Conservation (phyloP, 116 monocot species). For the Cymodocea nodosa region DNA sequence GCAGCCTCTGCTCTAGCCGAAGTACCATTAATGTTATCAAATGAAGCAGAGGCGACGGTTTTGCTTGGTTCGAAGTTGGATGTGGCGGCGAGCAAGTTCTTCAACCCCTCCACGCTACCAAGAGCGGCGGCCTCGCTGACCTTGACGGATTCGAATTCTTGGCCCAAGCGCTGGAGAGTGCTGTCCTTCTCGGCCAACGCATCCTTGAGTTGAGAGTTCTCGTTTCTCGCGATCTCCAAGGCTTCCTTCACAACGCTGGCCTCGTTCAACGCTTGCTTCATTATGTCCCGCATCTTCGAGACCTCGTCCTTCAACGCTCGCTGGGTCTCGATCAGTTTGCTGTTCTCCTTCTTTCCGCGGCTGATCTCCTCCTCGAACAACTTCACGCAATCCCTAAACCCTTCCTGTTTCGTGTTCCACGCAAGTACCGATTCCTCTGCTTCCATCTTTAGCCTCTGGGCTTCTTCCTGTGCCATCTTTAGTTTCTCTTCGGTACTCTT, state of each 20-base stretch:
- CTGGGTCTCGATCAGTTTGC: conserved; percentile 29
- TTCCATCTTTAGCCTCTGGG: conserved; percentile 31
- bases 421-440: conserved; percentile 34
- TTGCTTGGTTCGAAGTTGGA: neutral
- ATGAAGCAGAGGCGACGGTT: neutral
- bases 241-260: conserved; percentile 64
- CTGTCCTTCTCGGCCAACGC: conserved; percentile 38
- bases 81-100: conserved; percentile 4
- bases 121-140: conserved; percentile 56
- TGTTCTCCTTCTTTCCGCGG: conserved; percentile 36
- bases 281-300: conserved; percentile 56
- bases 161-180: conserved; percentile 15
- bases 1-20: neutral
- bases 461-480: conserved; percentile 18
- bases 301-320: conserved; percentile 40
- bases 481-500: conserved; percentile 27
- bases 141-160: conserved; percentile 52
- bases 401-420: conserved; percentile 58
- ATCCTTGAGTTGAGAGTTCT: conserved; percentile 56
- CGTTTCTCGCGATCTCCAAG: conserved; percentile 49
- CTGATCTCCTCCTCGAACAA: conserved; percentile 54
- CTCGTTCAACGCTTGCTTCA: conserved; percentile 79
- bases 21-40: neutral
- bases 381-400: conserved; percentile 47
- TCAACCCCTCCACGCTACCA: conserved; percentile 42